A percentile compares a stretch with the other conserved stretches of the same genome.
phyloP scores from a whole-genome alignment of 1,284 basidiomycete genomes.

The Microbotryomycetes sp. region DNA sequence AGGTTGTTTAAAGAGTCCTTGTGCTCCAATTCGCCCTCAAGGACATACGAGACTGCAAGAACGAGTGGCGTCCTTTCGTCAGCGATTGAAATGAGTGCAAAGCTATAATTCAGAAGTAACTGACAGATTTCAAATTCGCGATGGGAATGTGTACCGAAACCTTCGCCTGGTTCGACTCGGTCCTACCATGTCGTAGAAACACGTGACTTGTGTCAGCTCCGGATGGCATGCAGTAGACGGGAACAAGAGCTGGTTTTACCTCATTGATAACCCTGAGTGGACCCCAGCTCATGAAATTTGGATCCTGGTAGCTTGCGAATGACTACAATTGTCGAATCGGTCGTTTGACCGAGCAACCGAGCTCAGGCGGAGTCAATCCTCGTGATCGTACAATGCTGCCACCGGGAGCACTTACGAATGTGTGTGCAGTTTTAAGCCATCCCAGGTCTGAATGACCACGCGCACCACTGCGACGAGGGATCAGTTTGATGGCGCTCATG shows the following conservation, averaged over 20 bases:
- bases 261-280: conserved; percentile 65
- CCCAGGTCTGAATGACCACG: conserved; percentile 74
- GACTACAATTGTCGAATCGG: conserved; percentile 8
- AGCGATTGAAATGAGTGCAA: too few relatives aligned
- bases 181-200: too few relatives aligned
- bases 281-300: conserved; percentile 39
- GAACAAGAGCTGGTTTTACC: conserved; percentile 1
- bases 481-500: conserved; percentile 27
- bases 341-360: not conserved
- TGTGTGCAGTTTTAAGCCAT: conserved; percentile 61
- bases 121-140: conserved; percentile 72
- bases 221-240: too few relatives aligned
- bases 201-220: too few relatives aligned
- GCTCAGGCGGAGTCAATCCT: not conserved
- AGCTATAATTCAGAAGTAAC: too few relatives aligned
- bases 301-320: conserved; percentile 21
- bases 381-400: too few relatives aligned
- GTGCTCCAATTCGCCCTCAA: conserved; percentile 59
- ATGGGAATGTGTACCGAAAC: conserved; percentile 81
- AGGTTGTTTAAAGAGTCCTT: conserved; percentile 83
- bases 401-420: conserved; percentile 11
- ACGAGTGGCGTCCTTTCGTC: too few relatives aligned
- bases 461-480: conserved; percentile 18
- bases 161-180: conserved; percentile 65
- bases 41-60: too few relatives aligned